phyloP scores from a whole-genome alignment of 164 flowering plant genomes.

The Magnolia changhungtana region DNA sequence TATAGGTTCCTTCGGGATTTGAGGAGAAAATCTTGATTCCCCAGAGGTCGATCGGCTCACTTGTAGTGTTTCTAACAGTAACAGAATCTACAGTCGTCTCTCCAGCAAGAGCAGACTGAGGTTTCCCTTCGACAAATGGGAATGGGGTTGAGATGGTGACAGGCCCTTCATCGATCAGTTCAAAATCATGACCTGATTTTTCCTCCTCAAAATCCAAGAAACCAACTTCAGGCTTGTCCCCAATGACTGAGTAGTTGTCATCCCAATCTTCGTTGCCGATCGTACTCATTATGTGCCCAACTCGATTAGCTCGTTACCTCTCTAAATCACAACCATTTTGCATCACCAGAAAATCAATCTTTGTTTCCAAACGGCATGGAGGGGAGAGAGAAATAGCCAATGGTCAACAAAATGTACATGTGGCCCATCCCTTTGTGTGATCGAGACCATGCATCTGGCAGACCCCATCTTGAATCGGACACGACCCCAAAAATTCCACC shows the following conservation, averaged over 20 bases:
- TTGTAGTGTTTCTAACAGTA: slow-evolving; percentile 59
- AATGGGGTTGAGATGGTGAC: slow-evolving; percentile 73
- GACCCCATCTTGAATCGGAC: not conserved
- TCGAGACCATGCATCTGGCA: not conserved
- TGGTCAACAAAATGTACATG: too few relatives aligned
- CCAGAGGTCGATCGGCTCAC: slow-evolving; percentile 70
- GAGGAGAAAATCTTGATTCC: slow-evolving; percentile 56
- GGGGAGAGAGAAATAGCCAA: not conserved
- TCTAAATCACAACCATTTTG: not conserved
- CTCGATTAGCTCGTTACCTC: not conserved
- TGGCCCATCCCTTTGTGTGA: not conserved
- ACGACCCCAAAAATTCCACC: too few relatives aligned
- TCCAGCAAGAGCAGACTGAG: slow-evolving; percentile 56
- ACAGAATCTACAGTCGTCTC: slow-evolving; percentile 45
- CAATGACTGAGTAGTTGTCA: slow-evolving; percentile 60
- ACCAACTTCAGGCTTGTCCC: slow-evolving; percentile 69
- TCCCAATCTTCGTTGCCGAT: slow-evolving; percentile 5
- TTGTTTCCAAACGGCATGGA: not conserved
- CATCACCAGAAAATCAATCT: not conserved
- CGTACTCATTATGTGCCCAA: slow-evolving; percentile 4
- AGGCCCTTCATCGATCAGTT: slow-evolving; percentile 56
- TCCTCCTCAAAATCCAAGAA: slow-evolving; percentile 65
- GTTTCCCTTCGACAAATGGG: slow-evolving; percentile 51
- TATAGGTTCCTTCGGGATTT: slow-evolving; percentile 62
- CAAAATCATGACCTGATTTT: slow-evolving; percentile 43